phyloP scores from a whole-genome alignment of 306 rosid species.

The Rosa lucieae region DNA sequence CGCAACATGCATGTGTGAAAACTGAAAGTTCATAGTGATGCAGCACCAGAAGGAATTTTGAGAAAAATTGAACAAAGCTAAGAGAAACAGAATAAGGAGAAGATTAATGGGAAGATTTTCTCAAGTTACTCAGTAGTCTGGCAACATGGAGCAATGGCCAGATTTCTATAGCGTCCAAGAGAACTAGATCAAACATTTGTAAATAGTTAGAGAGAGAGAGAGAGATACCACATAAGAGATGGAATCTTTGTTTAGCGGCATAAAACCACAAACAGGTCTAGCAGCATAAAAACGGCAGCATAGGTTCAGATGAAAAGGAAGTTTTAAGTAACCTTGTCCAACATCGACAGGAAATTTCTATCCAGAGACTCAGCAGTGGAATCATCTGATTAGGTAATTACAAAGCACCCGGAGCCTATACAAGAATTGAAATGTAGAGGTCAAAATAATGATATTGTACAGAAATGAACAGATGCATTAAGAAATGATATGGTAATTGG shows the following conservation, averaged over 20 bases:
- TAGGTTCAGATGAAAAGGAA: too few relatives aligned
- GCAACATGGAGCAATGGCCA: not conserved
- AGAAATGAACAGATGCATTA: too few relatives aligned
- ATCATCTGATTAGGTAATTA: too few relatives aligned
- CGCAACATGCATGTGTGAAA: not conserved
- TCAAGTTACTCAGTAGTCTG: not conserved
- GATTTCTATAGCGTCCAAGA: not conserved
- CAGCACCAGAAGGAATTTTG: not conserved
- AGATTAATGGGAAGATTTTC: not conserved
- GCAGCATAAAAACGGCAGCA: too few relatives aligned
- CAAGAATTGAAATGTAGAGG: too few relatives aligned
- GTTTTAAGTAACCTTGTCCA: too few relatives aligned
- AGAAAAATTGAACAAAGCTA: not conserved
- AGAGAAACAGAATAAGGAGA: not conserved
- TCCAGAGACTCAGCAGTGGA: too few relatives aligned
- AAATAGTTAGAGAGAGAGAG: conserved; percentile 12
- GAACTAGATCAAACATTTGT: not conserved
- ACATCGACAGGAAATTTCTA: too few relatives aligned
- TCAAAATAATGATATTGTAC: too few relatives aligned
- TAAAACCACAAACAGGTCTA: too few relatives aligned
- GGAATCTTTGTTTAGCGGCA: conserved; percentile 2
- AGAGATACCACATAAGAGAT: conserved; percentile 59
- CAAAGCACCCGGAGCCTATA: too few relatives aligned
- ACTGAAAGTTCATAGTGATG: not conserved
- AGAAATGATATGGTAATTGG: too few relatives aligned